Base-by-base conservation (phyloP, 805 yeast species). In the Clavispora phyllophila region DNA sequence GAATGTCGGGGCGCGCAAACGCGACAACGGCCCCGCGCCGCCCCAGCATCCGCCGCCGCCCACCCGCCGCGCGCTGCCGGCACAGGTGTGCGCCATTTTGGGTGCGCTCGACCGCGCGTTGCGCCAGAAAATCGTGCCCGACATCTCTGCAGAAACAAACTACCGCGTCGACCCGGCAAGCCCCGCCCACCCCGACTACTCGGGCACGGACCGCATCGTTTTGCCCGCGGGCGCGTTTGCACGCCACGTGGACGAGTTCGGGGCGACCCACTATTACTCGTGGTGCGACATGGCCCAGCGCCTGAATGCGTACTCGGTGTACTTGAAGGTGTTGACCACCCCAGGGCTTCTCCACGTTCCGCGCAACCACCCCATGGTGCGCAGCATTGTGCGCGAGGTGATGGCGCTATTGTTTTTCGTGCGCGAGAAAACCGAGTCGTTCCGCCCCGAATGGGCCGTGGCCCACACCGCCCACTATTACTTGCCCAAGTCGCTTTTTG, bases 241-340 rank as follows among this genome's bases (percentile, higher is more conserved):
- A 6, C 22, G 36, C 12, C 53, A 51, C 29, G n/a, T 37, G 15
- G 48, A 42, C n/a, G 39, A 40, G 3, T 9, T 19, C 18, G 22
- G 20, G 17, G 39, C 14, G n/a, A 41, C 39, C n/a, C 36, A 20
- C 7, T 46, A 42, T 42, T 55, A 53, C 44, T 58, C 63, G 32
- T 57, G 60, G 57, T 57, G 51, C 25, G 64, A 60, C 36, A 49
- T 55, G 15, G 52, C 53, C 40, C 57, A 56, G 36, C 52, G 46
- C 40, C 49, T 56, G 45, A 55, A 57, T 10, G 51, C 53, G 9
- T 48, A 53, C 32, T 48, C 49, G 22, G 45, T 60, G 12, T 59
- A 57, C 45, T 43, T 59, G 41, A 50, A 56, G 40, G 38, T 60
- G 18, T 50, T 60, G 23, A 58, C 61, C 18, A 45, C 56, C 6